phyloP scores from a whole-genome alignment of 768 basidiomycete species.

The Leccinum subtestaceum region DNA sequence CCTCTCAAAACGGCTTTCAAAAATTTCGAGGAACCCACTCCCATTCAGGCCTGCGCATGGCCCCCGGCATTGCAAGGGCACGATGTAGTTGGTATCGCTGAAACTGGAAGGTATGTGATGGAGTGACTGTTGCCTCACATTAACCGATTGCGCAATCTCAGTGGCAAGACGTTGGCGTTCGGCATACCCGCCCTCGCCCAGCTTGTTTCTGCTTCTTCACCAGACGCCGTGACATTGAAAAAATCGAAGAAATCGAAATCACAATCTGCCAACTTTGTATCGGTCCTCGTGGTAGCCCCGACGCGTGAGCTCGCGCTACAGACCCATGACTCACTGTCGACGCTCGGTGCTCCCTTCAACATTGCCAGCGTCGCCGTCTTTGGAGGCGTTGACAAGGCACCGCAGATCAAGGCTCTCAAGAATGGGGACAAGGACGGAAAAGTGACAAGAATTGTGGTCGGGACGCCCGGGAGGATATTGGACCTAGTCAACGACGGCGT shows the following conservation, averaged over 20 bases:
- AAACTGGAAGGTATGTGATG: slow-evolving; percentile 75
- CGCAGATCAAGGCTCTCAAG: slow-evolving; percentile 70
- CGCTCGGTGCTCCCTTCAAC: slow-evolving; percentile 69
- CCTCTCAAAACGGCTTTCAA: slow-evolving; percentile 61
- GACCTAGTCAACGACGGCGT: slow-evolving; percentile 88
- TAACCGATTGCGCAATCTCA: slow-evolving; percentile 27
- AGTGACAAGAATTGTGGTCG: slow-evolving; percentile 78
- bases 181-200: slow-evolving; percentile 84
- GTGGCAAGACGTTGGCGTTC: slow-evolving; percentile 96
- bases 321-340: slow-evolving; percentile 80
- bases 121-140: background rate
- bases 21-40: slow-evolving; percentile 83
- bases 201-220: slow-evolving; percentile 44
- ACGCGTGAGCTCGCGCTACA: slow-evolving; percentile 97
- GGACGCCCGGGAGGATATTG: slow-evolving; percentile 90
- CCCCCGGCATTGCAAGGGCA: slow-evolving; percentile 75
- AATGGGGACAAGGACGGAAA: slow-evolving; percentile 49
- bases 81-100: slow-evolving; percentile 95
- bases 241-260: slow-evolving; percentile 29
- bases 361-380: slow-evolving; percentile 86
- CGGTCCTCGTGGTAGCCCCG: slow-evolving; percentile 83
- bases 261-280: slow-evolving; percentile 37
- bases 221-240: slow-evolving; percentile 20
- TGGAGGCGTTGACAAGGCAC: slow-evolving; percentile 90
- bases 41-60: slow-evolving; percentile 96